phyloP scores from a whole-genome alignment of 352 stramenopile genomes.

The Pythium phragmiticola region DNA sequence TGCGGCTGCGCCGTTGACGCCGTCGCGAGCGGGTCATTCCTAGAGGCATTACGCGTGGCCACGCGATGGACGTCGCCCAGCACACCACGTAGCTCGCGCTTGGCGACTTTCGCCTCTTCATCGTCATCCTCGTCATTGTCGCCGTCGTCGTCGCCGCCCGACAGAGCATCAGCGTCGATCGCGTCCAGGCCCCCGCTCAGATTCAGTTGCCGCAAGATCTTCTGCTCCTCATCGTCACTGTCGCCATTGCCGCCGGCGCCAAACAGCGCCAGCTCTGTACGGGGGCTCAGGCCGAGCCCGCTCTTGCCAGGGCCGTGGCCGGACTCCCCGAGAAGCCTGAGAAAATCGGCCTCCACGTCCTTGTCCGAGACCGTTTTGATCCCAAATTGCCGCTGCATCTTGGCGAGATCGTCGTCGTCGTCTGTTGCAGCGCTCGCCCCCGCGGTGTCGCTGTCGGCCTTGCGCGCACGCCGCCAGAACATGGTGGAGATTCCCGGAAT shows the following conservation, averaged over 20 bases:
- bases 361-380: conserved; percentile 68
- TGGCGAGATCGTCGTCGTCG: conserved; percentile 43
- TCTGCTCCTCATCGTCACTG: conserved; percentile 52
- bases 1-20: too few relatives aligned
- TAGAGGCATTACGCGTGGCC: conserved; percentile 16
- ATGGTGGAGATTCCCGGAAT: conserved; percentile 18
- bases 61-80: conserved; percentile 37
- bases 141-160: conserved; percentile 26
- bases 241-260: conserved; percentile 20
- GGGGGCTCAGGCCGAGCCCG: conserved; percentile 38
- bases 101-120: conserved; percentile 27
- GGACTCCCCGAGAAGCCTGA: conserved; percentile 42
- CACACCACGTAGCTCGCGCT: conserved; percentile 37
- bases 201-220: conserved; percentile 54
- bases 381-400: conserved; percentile 76
- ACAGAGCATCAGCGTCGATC: conserved; percentile 31
- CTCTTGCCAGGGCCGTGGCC: neutral
- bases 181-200: conserved; percentile 28
- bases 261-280: conserved; percentile 45
- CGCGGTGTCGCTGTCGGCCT: conserved; percentile 20
- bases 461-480: conserved; percentile 61
- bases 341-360: conserved; percentile 68
- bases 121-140: conserved; percentile 15
- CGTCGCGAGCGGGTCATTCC: neutral
- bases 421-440: conserved; percentile 15